Base-by-base conservation (phyloP, 306 rosid genomes). In the Lotus japonicus region DNA sequence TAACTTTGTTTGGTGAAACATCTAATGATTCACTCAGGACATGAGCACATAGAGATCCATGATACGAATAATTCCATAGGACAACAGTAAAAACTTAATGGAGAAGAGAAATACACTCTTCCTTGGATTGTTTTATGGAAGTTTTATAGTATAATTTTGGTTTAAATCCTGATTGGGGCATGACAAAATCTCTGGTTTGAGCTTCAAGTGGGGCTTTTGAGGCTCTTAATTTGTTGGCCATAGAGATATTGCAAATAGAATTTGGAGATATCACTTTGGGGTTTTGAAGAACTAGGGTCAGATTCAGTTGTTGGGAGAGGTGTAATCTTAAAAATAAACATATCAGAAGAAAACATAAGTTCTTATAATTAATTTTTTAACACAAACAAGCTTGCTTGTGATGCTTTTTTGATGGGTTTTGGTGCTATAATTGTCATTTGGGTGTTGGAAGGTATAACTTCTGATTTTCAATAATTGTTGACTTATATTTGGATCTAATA, bases 161-260 rank as follows among this genome's bases (percentile, higher is more conserved):
- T 52, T 62, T 16, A 21, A 67, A 52, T 75, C 61, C 16, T 58
- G 38, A 11, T 2, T 45, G 76, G 26, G 21, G 36, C 36, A 31
- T 31, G 36, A 58, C 31, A 66, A 35, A 75, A 36, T 39, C 8
- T 38, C 53, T n/a, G 11, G 63, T 54, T 35, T 60, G 36, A 26
- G 56, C 54, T 14, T 61, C 45, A 21, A 59, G 16, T 26, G 58
- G 44, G 68, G 61, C 28, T 28, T 43, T 58, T 18, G 21, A 44
- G 55, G 64, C 28, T 61, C 76, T 66, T 42, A 38, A 44, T 44
- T 62, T 63, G 31, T 52, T 52, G 42, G 58, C 14, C 39, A 23
- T 54, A 33, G 31, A 9, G 38, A 15, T 54, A 53, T 11, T 69
- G 59, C 58, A 53, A 13, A 55, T 62, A 63, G 60, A 69, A 77